phyloP scores from a whole-genome alignment of 441 rosid species.

The Croton laevigatus region DNA sequence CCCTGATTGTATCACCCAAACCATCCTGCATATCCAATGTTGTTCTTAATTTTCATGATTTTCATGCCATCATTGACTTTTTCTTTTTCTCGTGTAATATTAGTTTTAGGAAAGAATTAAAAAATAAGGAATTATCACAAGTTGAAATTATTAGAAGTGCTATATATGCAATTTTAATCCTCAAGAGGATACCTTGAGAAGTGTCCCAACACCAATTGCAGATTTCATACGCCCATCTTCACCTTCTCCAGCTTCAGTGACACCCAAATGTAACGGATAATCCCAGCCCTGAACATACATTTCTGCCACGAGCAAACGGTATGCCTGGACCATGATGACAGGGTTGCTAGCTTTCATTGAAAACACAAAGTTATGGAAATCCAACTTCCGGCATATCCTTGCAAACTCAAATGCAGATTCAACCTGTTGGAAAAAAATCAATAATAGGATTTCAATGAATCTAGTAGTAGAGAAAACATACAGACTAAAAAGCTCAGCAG shows the following conservation, averaged over 20 bases:
- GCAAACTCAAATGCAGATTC: conserved; percentile 99
- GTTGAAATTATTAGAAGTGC: conserved; percentile 3
- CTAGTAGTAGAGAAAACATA: conserved; percentile 1
- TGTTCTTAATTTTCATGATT: background rate
- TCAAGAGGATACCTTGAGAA: conserved; percentile 63
- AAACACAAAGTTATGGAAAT: conserved; percentile 91
- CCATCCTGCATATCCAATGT: conserved; percentile 65
- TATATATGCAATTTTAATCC: conserved; percentile 11
- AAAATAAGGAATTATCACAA: background rate
- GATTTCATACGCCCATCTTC: conserved; percentile 99
- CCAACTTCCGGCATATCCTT: conserved; percentile 85
- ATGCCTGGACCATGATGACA: conserved; percentile 96
- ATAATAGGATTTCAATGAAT: conserved; percentile 19
- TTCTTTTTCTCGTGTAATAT: background rate
- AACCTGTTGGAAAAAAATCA: conserved; percentile 50
- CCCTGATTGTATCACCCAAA: conserved; percentile 96
- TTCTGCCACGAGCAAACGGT: conserved; percentile 90
- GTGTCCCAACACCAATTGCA: conserved; percentile 96
- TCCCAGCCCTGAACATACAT: conserved; percentile 98
- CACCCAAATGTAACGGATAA: conserved; percentile 95
- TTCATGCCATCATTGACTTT: background rate
- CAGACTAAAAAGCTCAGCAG: conserved; percentile 5
- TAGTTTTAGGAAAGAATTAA: conserved; percentile 1
- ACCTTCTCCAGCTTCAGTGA: conserved; percentile 99
- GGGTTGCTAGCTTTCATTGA: conserved; percentile 99